phyloP scores from a whole-genome alignment of 2,329 filamentous ascomycete species.

The Epichloe aotearoae region DNA sequence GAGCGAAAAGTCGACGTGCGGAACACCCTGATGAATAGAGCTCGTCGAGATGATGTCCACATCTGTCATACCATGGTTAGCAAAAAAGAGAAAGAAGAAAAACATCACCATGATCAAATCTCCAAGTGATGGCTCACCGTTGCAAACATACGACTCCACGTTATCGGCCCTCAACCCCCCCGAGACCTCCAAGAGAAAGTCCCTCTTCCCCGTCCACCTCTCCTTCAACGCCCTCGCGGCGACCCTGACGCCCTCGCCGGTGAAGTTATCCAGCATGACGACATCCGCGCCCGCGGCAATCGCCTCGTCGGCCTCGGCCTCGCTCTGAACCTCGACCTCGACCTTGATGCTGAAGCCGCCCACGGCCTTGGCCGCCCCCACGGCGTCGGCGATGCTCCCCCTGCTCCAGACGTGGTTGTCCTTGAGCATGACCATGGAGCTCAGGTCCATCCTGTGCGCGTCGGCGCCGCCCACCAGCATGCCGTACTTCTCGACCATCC shows the following conservation, averaged over 20 bases:
- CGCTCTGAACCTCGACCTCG: conserved; percentile 86
- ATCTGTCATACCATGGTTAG: conserved; percentile 32
- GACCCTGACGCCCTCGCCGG: conserved; percentile 58
- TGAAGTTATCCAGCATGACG: conserved; percentile 96
- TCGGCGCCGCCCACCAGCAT: conserved; percentile 93
- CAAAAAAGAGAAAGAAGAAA: neutral
- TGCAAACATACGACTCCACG: conserved; percentile 65
- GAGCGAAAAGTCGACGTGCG: conserved; percentile 88
- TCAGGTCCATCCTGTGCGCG: conserved; percentile 80
- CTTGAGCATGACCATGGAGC: conserved; percentile 96
- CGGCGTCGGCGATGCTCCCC: conserved; percentile 74
- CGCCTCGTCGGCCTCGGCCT: conserved; percentile 82
- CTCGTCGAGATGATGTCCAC: conserved; percentile 94
- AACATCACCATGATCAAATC: no score
- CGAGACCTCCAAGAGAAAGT: conserved; percentile 82
- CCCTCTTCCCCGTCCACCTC: conserved; percentile 59
- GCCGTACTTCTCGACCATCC: conserved; percentile 94
- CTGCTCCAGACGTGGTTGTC: conserved; percentile 97
- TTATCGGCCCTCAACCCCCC: conserved; percentile 81
- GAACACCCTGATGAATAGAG: conserved; percentile 89
- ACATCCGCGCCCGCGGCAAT: conserved; percentile 86
- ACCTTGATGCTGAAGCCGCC: conserved; percentile 89
- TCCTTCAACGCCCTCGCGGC: conserved; percentile 67
- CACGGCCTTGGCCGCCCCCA: conserved; percentile 67
- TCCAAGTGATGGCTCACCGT: conserved; percentile 33